phyloP scores from a whole-genome alignment of 2,329 filamentous ascomycete species.

The Saccharata proteae region DNA sequence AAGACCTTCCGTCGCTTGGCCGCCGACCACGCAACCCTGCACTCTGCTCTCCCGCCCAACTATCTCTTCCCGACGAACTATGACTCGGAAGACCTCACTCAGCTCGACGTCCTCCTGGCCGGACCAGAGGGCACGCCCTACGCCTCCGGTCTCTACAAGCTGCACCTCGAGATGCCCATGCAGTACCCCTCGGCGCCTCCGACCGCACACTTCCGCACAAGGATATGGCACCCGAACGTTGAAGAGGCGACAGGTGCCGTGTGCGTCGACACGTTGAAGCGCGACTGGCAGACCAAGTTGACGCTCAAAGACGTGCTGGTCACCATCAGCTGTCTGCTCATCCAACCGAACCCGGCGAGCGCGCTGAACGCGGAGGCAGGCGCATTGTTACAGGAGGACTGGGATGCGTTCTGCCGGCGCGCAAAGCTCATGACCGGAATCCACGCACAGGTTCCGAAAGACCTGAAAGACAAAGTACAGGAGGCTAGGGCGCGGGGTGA shows the following conservation, averaged over 20 bases:
- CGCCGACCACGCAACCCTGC: conserved; percentile 46
- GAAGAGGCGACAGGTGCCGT: conserved; percentile 50
- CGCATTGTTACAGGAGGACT: conserved; percentile 46
- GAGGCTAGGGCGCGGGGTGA: conserved; percentile 45
- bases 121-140: conserved; percentile 51
- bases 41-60: conserved; percentile 46
- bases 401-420: conserved; percentile 42
- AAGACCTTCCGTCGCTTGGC: conserved; percentile 45
- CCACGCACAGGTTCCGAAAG: conserved; percentile 42
- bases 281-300: conserved; percentile 47
- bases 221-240: conserved; percentile 54
- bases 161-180: conserved; percentile 47
- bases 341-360: conserved; percentile 52
- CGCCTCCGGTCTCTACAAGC: conserved; percentile 43
- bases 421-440: conserved; percentile 51
- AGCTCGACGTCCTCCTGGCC: conserved; percentile 45
- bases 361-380: conserved; percentile 51
- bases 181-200: conserved; percentile 42
- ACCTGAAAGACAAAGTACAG: conserved; percentile 31
- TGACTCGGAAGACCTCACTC: conserved; percentile 36
- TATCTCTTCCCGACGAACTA: conserved; percentile 42
- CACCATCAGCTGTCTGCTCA: conserved; percentile 49
- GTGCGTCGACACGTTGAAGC: conserved; percentile 53
- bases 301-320: conserved; percentile 47
- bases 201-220: conserved; percentile 48